Evolutionary conservation across 31 red algal species (phyloP), one percentile per base, ranked within the genome.

Genomic region (Endocladia muricata): DNA sequence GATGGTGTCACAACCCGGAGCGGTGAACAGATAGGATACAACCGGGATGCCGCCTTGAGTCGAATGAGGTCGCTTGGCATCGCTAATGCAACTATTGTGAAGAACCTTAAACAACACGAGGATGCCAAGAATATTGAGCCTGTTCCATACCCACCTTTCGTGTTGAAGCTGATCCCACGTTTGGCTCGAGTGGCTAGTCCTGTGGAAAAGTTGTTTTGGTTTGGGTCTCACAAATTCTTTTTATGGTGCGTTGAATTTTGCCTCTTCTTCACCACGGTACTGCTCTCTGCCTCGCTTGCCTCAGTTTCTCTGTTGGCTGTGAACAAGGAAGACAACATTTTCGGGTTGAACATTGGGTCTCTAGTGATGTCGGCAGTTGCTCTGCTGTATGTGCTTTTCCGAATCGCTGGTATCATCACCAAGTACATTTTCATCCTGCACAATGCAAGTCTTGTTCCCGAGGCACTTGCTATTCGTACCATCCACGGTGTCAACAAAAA

Each of bases 221-320:
- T 86, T 71, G 90, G 90, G 15, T 93, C 90, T 4, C 90, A 93
- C 81, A 74, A 77, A 55, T 86, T 93, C 36, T 93, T 77, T 67
- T 38, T 93, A 70, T 93, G 83, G 82, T 85, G 76, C 32, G 82
- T 85, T 26, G 90, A 93, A 63, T 93, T 93, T 61, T 64, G 55
- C 5, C 43, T 93, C 47, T 93, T 93, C 82, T 93, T 86, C 42
- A 82, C 90, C 9, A 93, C 90, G n/a, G 76, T 93, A 21, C 70
- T 87, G 32, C 29, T 82, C 55, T 42, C 90, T 4, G 78, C 82
- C 0, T 49, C 90, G 6, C 70, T 56, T 34, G 82, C 82, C 23
- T 55, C 79, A 28, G 33, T 82, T 23, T 76, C 71, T 36, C 61
- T 86, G 59, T 34, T 63, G 7, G 28, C 60, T 2, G 49, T 92